Evolutionary conservation across 805 yeast genomes (phyloP).

Genomic region (Schwanniomyces pseudopolymorphus): DNA sequence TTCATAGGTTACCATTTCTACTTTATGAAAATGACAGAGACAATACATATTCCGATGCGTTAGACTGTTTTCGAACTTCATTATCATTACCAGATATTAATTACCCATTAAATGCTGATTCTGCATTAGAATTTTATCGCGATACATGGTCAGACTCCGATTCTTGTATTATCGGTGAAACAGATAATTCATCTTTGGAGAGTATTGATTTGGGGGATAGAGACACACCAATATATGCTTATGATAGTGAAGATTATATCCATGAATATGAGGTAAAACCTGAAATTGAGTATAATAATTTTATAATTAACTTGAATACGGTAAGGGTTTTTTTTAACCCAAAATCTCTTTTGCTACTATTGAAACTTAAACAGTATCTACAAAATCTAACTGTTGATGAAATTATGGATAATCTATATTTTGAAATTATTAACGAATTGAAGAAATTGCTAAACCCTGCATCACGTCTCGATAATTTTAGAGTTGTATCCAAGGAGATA

Average conservation of each 20-base stretch:
- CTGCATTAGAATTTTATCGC: neutral
- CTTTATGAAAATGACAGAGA: conserved; percentile 52
- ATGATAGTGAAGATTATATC: conserved; percentile 28
- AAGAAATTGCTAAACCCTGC: conserved; percentile 28
- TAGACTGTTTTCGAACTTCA: conserved; percentile 57
- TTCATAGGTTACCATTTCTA: conserved; percentile 75
- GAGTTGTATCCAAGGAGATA: conserved; percentile 49
- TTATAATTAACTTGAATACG: conserved; percentile 55
- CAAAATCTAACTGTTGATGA: conserved; percentile 42
- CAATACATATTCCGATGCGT: conserved; percentile 45
- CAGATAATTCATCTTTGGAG: neutral
- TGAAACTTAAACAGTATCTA: conserved; percentile 33
- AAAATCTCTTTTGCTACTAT: conserved; percentile 34
- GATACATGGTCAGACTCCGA: neutral
- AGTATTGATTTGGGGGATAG: neutral
- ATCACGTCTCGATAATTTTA: conserved; percentile 39
- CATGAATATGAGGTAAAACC: conserved; percentile 34
- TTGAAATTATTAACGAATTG: conserved; percentile 51
- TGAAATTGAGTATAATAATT: conserved; percentile 50
- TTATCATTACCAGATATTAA: conserved; percentile 64
- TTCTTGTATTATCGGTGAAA: neutral
- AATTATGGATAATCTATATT: conserved; percentile 65
- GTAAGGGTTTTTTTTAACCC: conserved; percentile 51
- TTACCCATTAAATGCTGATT: conserved; percentile 52
- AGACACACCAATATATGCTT: conserved; percentile 22